Evolutionary conservation across 306 rosid genomes (phyloP), one percentile per base, ranked within the genome.

Genomic region (Pyrus bretschneideri): DNA sequence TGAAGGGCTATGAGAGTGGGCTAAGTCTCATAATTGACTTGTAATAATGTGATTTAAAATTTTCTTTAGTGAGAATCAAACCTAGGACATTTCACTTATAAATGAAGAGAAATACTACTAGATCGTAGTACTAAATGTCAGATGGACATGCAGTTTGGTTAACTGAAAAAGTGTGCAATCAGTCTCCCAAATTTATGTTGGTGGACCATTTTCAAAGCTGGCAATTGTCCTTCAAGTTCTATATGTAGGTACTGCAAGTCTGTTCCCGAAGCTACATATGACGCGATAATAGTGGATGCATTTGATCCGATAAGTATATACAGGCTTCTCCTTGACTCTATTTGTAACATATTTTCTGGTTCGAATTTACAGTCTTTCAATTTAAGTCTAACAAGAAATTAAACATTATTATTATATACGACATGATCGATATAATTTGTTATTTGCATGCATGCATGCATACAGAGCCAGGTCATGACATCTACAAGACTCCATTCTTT

Each of bases 271-370:
- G 93, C 85, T 30, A 83, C 81, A 21, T 91, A 91, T 71, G 97
- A 91, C 79, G 88, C 86, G 31, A 82, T 91, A 71, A 87, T 89
- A 54, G 91, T 85, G 67, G 94, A 91, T 44, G 88, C 92, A 5
- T 91, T 85, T 45, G 92, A 89, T 74, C 92, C 94, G 23, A 79
- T 91, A 57, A 81, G 96, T 90, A 81, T 4, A 1, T 27, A 4
- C 19, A 21, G 18, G 8, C 19, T 9, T 54, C 31, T 8, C 6
- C 14, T 30, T 44, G 0, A 3, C 4, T 10, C 1, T 58, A 8
- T 58, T 1, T 51, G 21, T 51, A 51, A 17, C 18, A 15, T 49
- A 49, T 51, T 51, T 38, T 38, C 42, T 38, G 42, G 23, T 10
- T n/a, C 29, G 27, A 57, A 38, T 58, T 25, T n/a, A 11, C 0